Conservation (phyloP, 768 basidiomycete species). For the Pleurotus tuber-regium region DNA sequence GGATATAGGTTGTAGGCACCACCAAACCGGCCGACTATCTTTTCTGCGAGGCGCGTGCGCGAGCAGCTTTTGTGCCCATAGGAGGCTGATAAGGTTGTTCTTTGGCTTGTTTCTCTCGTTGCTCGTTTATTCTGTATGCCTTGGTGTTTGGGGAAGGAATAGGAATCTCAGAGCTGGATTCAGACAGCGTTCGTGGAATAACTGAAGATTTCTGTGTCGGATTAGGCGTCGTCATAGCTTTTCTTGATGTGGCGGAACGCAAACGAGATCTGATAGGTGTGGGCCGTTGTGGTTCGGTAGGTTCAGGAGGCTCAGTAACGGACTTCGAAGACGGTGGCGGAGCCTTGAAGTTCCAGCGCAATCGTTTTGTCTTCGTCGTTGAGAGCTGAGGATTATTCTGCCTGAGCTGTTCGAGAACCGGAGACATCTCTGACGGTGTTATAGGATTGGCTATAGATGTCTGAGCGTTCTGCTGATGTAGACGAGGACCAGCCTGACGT, state of each 20-base stretch:
- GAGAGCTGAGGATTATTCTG: background rate
- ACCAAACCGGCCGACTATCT: no score
- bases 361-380: no score
- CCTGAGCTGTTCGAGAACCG: background rate
- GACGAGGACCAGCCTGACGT: no score
- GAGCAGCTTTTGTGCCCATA: slow-evolving; percentile 1
- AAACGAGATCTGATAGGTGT: background rate
- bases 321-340: background rate
- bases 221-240: background rate
- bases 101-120: background rate
- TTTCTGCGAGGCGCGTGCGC: background rate
- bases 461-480: no score
- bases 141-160: slow-evolving; percentile 5
- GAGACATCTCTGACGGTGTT: background rate
- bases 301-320: background rate
- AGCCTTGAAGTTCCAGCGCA: background rate
- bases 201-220: background rate
- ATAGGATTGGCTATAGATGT: background rate
- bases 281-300: background rate
- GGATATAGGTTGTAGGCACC: background rate
- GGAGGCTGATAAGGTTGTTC: slow-evolving; percentile 6
- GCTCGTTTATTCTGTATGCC: background rate
- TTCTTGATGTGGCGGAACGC: background rate
- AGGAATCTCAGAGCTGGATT: background rate
- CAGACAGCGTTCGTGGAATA: background rate